phyloP scores from a whole-genome alignment of 2,329 filamentous ascomycete genomes.

The Aspergillus neoniger region DNA sequence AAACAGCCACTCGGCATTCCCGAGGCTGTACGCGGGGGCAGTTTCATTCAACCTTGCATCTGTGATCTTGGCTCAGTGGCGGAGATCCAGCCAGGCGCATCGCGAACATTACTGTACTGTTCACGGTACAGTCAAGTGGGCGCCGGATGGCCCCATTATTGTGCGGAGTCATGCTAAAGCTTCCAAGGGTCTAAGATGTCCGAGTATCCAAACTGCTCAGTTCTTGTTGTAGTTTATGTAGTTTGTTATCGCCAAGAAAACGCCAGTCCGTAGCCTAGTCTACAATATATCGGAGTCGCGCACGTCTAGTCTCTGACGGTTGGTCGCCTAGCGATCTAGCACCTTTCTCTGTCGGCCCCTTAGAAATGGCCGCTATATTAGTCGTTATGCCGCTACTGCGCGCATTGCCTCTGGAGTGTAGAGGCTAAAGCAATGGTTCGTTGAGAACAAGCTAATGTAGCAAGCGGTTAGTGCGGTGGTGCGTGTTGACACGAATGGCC shows the following conservation, averaged over 20 bases:
- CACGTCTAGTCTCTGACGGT: background rate
- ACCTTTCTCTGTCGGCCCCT: background rate
- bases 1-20: slow-evolving; percentile 8
- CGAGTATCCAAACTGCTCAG: background rate
- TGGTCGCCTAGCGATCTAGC: background rate
- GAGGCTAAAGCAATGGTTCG: background rate
- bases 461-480: background rate
- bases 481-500: background rate
- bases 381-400: background rate
- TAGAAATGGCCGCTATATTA: background rate
- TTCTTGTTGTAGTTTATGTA: background rate
- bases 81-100: background rate
- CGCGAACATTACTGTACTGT: background rate
- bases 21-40: slow-evolving; percentile 1
- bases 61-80: background rate
- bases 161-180: slow-evolving; percentile 6
- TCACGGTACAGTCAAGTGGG: background rate
- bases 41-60: slow-evolving; percentile 4
- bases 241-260: background rate
- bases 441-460: background rate
- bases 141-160: background rate
- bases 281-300: background rate
- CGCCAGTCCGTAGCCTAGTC: background rate
- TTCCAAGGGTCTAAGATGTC: background rate
- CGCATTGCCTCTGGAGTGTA: background rate